These are phyloP conservation scores for Ceratobasidium sp. DNA, from an alignment of 1,284 basidiomycete genomes.

Conservation along the genomic window DNA sequence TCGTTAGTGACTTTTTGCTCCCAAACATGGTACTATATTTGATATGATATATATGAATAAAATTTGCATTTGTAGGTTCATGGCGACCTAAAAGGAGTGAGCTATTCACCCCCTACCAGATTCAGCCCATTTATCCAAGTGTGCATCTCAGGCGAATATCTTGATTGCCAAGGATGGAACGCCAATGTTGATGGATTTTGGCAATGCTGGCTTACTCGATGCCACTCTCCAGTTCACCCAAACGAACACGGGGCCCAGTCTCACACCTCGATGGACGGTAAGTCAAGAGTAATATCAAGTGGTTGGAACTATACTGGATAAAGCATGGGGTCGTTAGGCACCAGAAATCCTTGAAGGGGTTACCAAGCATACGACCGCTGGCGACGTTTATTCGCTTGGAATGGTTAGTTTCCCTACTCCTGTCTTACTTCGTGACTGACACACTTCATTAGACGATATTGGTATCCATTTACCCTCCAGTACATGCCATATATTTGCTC, in stretches of 20 bases:
- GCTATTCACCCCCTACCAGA: too few relatives aligned
- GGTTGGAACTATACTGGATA: neutral
- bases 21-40: too few relatives aligned
- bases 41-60: too few relatives aligned
- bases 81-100: slow-evolving; percentile 20
- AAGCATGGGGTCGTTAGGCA: slow-evolving; percentile 7
- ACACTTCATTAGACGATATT: neutral
- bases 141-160: slow-evolving; percentile 3
- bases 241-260: neutral
- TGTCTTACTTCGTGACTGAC: neutral
- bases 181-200: neutral
- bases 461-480: too few relatives aligned
- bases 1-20: too few relatives aligned
- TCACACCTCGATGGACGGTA: slow-evolving; percentile 8
- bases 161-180: slow-evolving; percentile 5
- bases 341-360: neutral
- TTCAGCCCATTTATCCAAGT: neutral
- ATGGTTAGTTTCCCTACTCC: slow-evolving; percentile 6
- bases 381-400: slow-evolving; percentile 15
- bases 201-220: neutral
- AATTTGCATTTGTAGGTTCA: neutral
- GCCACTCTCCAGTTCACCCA: neutral
- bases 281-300: neutral
- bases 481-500: neutral
- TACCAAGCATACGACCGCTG: neutral